A percentile compares a stretch with the other conserved stretches of the same genome.
phyloP scores from a whole-genome alignment of 2,329 filamentous ascomycete species.

The Clonostachys solani region DNA sequence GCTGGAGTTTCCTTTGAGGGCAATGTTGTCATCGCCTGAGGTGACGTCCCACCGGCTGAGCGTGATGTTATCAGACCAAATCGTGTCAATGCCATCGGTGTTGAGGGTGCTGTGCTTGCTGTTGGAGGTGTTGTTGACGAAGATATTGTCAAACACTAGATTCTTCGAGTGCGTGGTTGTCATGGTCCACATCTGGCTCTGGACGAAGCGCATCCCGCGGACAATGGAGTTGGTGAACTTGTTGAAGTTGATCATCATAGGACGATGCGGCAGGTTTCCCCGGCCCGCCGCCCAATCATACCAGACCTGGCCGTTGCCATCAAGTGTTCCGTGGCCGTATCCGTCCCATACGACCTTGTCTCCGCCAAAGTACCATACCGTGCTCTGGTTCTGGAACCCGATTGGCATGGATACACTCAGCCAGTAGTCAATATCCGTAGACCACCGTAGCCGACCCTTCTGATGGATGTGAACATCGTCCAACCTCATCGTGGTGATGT shows the following conservation, averaged over 20 bases:
- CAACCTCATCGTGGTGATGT: conserved; percentile 25
- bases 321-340: conserved; percentile 44
- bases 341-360: conserved; percentile 43
- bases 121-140: conserved; percentile 42
- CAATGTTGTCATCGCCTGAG: conserved; percentile 50
- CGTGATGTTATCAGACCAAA: conserved; percentile 45
- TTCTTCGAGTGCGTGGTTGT: conserved; percentile 42
- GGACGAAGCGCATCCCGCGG: conserved; percentile 42
- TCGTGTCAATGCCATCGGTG: conserved; percentile 44
- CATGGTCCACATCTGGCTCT: conserved; percentile 59
- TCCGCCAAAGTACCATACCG: conserved; percentile 51
- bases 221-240: conserved; percentile 42
- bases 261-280: conserved; percentile 42
- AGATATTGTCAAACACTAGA: conserved; percentile 43
- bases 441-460: conserved; percentile 30
- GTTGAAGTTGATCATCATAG: conserved; percentile 43
- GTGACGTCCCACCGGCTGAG: conserved; percentile 44
- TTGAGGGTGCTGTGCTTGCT: conserved; percentile 25
- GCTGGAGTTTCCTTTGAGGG: conserved; percentile 50
- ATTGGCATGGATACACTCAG: conserved; percentile 42
- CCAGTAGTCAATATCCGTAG: conserved; percentile 45
- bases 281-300: conserved; percentile 42
- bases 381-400: conserved; percentile 51
- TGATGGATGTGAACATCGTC: conserved; percentile 38
- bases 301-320: conserved; percentile 58